These are phyloP conservation scores for Hygrophila difformis DNA, from an alignment of 257 asterid genomes.

Conservation along the genomic window DNA sequence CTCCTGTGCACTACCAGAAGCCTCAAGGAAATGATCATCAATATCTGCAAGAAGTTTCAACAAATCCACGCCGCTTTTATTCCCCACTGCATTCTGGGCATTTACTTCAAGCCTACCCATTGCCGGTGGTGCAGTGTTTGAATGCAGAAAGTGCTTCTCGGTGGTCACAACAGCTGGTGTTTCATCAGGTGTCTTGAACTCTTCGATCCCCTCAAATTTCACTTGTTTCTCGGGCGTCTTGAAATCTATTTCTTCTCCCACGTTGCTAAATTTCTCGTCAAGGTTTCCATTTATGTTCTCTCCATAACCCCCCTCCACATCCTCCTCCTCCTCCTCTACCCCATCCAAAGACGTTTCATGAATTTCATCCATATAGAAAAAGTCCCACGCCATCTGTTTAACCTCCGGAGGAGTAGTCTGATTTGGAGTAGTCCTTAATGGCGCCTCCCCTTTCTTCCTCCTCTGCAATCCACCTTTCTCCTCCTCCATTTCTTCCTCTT, in stretches of 20 bases:
- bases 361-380: slow-evolving; percentile 50
- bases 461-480: slow-evolving; percentile 28
- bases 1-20: slow-evolving; percentile 80
- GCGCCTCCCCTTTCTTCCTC: slow-evolving; percentile 42
- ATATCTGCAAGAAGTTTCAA: slow-evolving; percentile 59
- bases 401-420: slow-evolving; percentile 54
- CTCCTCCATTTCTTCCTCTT: slow-evolving; percentile 36
- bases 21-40: slow-evolving; percentile 83
- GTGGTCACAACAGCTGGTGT: slow-evolving; percentile 24
- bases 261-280: slow-evolving; percentile 21
- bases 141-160: slow-evolving; percentile 64
- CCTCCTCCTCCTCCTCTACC: slow-evolving; percentile 51
- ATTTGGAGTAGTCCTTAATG: slow-evolving; percentile 39
- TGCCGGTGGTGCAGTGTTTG: slow-evolving; percentile 74
- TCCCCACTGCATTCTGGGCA: slow-evolving; percentile 28
- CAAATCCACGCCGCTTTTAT: slow-evolving; percentile 51
- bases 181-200: slow-evolving; percentile 56
- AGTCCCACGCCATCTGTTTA: slow-evolving; percentile 85
- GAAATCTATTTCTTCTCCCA: slow-evolving; percentile 31
- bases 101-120: slow-evolving; percentile 22
- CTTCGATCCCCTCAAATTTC: slow-evolving; percentile 41
- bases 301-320: slow-evolving; percentile 26
- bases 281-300: slow-evolving; percentile 21
- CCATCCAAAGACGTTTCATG: slow-evolving; percentile 36
- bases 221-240: slow-evolving; percentile 67